Evolutionary conservation across 2,329 filamentous ascomycete species (phyloP).

Genomic region (Cadophora sp.): DNA sequence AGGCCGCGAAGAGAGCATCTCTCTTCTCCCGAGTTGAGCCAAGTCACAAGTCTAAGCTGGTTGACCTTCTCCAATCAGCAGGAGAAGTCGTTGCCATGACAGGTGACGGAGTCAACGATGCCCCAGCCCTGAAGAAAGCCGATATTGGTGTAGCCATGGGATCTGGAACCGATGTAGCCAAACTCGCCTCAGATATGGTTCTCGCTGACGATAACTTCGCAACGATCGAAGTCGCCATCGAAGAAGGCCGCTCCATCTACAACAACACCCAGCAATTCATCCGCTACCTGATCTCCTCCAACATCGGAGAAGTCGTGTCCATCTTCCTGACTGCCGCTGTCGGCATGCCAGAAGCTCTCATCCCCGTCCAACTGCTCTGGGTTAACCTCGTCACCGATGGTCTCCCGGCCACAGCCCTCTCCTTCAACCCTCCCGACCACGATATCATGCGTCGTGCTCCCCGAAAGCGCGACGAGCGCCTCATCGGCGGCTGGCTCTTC

Average conservation of each 20-base stretch:
- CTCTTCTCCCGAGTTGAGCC: conserved; percentile 97
- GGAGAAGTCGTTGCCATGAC: conserved; percentile 99
- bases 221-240: conserved; percentile 93
- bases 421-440: conserved; percentile 98
- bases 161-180: conserved; percentile 95
- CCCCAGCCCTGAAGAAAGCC: conserved; percentile 95
- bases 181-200: conserved; percentile 97
- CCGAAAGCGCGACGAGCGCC: conserved; percentile 87
- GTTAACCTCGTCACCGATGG: conserved; percentile 98
- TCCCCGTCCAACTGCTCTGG: conserved; percentile 97
- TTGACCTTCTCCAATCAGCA: conserved; percentile 91
- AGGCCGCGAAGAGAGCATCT: conserved; percentile 84
- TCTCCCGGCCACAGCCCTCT: conserved; percentile 92
- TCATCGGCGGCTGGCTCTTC: conserved; percentile 96
- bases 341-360: conserved; percentile 96
- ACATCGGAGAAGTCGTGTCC: conserved; percentile 98
- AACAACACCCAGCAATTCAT: conserved; percentile 99
- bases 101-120: conserved; percentile 97
- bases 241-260: conserved; percentile 97
- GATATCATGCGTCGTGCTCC: conserved; percentile 96
- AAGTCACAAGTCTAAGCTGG: conserved; percentile 94
- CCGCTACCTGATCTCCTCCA: conserved; percentile 97
- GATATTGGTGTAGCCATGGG: conserved; percentile 99
- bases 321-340: conserved; percentile 97
- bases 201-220: conserved; percentile 99